Evolutionary conservation across 345 rosid genomes (phyloP).

Genomic region (Cardamine occulta): DNA sequence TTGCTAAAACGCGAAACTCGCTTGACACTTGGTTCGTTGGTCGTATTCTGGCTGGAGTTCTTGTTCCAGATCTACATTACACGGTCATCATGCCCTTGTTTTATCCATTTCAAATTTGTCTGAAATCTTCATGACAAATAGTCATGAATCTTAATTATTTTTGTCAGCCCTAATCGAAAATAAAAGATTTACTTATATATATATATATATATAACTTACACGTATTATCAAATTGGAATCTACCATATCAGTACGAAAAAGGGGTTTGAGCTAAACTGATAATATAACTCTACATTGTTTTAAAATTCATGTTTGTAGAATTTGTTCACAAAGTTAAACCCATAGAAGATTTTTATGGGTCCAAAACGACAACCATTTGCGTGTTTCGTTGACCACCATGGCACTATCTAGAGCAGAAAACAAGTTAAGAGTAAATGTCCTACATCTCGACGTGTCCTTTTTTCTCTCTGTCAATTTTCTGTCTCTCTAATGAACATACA

Average conservation of each 20-base stretch:
- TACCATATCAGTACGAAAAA: neutral
- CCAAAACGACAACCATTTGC: conserved; percentile 29
- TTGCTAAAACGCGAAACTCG: conserved; percentile 1
- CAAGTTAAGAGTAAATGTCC: conserved; percentile 27
- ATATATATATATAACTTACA: neutral
- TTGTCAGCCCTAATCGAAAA: neutral
- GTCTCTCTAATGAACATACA: conserved; percentile 21
- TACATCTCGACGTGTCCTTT: conserved; percentile 28
- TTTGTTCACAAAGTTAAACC: neutral
- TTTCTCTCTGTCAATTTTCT: conserved; percentile 10
- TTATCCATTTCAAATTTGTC: neutral
- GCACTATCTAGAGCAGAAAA: conserved; percentile 19
- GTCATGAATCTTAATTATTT: neutral
- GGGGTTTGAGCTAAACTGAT: neutral
- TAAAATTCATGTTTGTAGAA: neutral
- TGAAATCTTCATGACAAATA: neutral
- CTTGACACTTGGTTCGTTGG: neutral
- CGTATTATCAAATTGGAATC: neutral
- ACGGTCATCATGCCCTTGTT: neutral
- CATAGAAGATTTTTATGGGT: conserved; percentile 6
- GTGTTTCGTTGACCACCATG: conserved; percentile 34
- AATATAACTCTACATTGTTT: neutral
- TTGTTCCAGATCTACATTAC: conserved; percentile 5
- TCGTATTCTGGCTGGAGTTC: neutral
- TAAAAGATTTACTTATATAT: neutral